Conservation (phyloP, 139 green algal species). For the Chlamydomonas sphaeroides region DNA sequence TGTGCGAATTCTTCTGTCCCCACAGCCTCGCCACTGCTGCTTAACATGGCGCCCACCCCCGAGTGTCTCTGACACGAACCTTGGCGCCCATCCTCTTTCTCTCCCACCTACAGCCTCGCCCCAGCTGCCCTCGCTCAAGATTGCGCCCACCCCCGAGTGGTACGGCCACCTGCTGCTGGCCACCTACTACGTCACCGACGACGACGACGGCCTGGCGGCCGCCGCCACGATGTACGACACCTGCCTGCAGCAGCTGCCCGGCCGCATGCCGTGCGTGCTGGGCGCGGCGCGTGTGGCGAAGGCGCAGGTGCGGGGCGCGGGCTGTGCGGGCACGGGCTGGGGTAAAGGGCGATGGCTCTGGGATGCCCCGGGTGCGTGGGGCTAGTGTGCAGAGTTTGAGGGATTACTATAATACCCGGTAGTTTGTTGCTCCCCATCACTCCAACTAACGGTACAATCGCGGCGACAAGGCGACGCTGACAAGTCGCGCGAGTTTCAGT, state of each 20-base stretch:
- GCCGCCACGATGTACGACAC: not conserved
- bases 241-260: slow-evolving; percentile 30
- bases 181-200: not conserved
- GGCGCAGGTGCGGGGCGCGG: too few relatives aligned
- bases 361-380: too few relatives aligned
- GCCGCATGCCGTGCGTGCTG: slow-evolving; percentile 38
- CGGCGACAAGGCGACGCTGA: too few relatives aligned
- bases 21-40: not conserved
- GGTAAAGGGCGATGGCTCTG: too few relatives aligned
- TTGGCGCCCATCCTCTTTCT: not conserved
- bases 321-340: too few relatives aligned
- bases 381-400: too few relatives aligned
- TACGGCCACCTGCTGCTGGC: slow-evolving; percentile 37
- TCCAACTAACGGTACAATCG: too few relatives aligned
- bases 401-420: too few relatives aligned
- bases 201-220: not conserved
- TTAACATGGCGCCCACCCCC: not conserved
- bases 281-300: slow-evolving; percentile 13
- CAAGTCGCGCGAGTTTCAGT: too few relatives aligned
- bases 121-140: slow-evolving; percentile 38
- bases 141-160: slow-evolving; percentile 38
- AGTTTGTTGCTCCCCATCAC: too few relatives aligned
- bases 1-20: not conserved
- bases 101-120: not conserved
- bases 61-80: too few relatives aligned